Base-by-base conservation (phyloP, 805 yeast genomes). In the Nakazawaea peltata region DNA sequence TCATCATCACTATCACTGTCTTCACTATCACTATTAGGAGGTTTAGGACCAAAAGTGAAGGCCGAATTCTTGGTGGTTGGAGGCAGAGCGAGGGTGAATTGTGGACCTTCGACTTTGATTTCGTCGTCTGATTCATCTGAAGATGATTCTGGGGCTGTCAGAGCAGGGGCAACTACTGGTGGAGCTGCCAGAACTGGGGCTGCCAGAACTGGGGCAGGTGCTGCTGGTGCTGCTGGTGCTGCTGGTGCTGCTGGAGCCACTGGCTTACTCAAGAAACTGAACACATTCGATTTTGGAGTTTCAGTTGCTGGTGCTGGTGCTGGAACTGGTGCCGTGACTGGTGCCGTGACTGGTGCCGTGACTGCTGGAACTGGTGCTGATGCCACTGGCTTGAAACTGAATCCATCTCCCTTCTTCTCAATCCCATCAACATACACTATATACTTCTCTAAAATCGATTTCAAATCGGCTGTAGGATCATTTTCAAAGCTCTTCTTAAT, bases 91-190 rank as follows among this genome's bases (percentile, higher is more conserved):
- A 72, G 43, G 7, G 65, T 67, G 51, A 84, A 84, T 11, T 65
- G 56, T 15, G 94, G 94, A 1, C 94, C 94, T 53, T 81, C 70
- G 15, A 80, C 68, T 50, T 75, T 77, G 23, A 76, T 54, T 16
- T 71, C 77, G 21, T 71, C 78, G 32, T 67, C 76, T 3, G 69
- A 60, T 2, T 52, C 60, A 3, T 50, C 49, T 1, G 45, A 44
- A 1, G 44, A 19, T 19, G 47, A 28, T 48, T 41, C 46, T 17
- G 41, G 41, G n/a, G n/a, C n/a, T n/a, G n/a, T n/a, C n/a, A n/a
- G n/a, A 19, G 24, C 27, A 13, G 21, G 23, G 19, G 24, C 27
- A 18, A 14, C 25, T 5, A 10, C 16, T 15, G 32, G 36, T 12
- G 18, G n/a, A 19, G 31, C 10, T 8, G 13, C 14, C 13, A 12